These are phyloP conservation scores for Kazachstania sp. DNA, from an alignment of 1,139 yeast species.

Conservation along the genomic window DNA sequence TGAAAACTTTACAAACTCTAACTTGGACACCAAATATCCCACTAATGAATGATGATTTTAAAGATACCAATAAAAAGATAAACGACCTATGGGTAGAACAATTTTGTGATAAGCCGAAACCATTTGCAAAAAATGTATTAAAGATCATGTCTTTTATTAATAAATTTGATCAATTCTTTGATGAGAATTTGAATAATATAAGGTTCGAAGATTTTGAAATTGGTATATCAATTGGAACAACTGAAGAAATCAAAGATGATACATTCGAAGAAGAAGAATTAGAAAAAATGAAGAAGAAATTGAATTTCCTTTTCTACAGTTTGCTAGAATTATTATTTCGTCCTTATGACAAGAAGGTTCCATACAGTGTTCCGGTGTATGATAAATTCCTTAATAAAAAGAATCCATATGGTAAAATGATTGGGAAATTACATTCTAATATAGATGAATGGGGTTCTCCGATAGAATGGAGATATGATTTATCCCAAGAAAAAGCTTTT, in stretches of 20 bases:
- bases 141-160: slow-evolving; percentile 38
- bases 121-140: slow-evolving; percentile 42
- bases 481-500: not conserved
- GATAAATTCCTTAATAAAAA: slow-evolving; percentile 31
- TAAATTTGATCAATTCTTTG: slow-evolving; percentile 35
- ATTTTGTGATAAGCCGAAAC: slow-evolving; percentile 25
- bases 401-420: slow-evolving; percentile 17
- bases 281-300: slow-evolving; percentile 19
- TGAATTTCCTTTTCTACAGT: slow-evolving; percentile 23
- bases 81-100: not conserved
- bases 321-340: slow-evolving; percentile 19
- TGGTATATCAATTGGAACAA: slow-evolving; percentile 31
- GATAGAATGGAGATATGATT: slow-evolving; percentile 37
- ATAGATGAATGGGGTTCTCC: slow-evolving; percentile 38
- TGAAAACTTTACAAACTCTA: slow-evolving; percentile 9
- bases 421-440: slow-evolving; percentile 25
- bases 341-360: not conserved
- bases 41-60: slow-evolving; percentile 7
- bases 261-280: slow-evolving; percentile 14
- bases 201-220: slow-evolving; percentile 44
- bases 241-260: slow-evolving; percentile 29
- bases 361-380: slow-evolving; percentile 1
- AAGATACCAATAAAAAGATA: slow-evolving; percentile 10
- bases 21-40: slow-evolving; percentile 20
- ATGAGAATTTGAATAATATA: slow-evolving; percentile 30